Conservation (phyloP, 2,329 filamentous ascomycete species). For the Pseudogymnoascus sp. region DNA sequence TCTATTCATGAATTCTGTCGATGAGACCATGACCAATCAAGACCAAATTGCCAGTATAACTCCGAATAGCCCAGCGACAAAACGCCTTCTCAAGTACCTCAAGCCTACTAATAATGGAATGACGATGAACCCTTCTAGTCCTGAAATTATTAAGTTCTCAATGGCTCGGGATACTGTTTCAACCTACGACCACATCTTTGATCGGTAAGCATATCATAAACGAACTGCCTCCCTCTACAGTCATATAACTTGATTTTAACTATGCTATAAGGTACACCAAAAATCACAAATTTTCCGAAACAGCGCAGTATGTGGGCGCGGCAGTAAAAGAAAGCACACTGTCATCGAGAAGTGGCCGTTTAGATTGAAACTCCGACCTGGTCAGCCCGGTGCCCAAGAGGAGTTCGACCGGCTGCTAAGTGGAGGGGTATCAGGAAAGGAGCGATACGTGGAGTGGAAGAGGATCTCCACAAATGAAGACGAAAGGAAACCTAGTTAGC, state of each 20-base stretch:
- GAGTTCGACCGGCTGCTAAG: slow-evolving; percentile 27
- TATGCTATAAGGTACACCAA: not conserved
- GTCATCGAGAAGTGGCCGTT: slow-evolving; percentile 31
- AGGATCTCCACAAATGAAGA: slow-evolving; percentile 11
- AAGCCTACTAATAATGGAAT: not conserved
- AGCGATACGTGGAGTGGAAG: slow-evolving; percentile 31
- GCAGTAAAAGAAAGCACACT: not conserved
- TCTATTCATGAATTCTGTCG: slow-evolving; percentile 34
- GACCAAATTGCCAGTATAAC: not conserved
- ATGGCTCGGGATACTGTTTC: not conserved
- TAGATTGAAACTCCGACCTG: slow-evolving; percentile 20
- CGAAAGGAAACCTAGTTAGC: not conserved
- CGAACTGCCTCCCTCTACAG: not conserved
- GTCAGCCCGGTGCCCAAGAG: slow-evolving; percentile 22
- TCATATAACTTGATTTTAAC: not conserved
- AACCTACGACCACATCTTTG: not conserved
- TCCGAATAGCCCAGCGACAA: not conserved
- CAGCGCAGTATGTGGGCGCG: not conserved
- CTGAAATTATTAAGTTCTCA: not conserved
- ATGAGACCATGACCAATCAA: slow-evolving; percentile 14
- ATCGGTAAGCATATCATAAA: not conserved
- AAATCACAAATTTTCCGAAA: not conserved
- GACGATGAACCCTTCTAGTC: not conserved
- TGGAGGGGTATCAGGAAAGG: slow-evolving; percentile 14
- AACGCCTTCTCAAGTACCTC: not conserved